These are phyloP conservation scores for Pyrrhoderma noxium DNA, from an alignment of 1,284 basidiomycete species.

Conservation along the genomic window DNA sequence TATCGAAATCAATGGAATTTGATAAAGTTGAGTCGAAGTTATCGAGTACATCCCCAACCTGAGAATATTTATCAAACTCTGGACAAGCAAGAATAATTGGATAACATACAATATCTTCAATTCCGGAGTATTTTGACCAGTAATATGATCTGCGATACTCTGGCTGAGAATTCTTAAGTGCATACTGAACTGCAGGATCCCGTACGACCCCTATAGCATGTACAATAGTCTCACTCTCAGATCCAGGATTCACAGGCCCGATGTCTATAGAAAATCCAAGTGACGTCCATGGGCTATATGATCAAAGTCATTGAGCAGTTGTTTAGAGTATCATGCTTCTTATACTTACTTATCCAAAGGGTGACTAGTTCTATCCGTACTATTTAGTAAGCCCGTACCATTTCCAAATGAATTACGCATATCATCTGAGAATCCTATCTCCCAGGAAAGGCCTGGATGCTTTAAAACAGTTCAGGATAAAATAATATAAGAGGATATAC, in stretches of 20 bases:
- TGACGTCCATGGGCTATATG: slow-evolving; percentile 21
- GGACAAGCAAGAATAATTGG: background rate
- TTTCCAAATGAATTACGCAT: slow-evolving; percentile 27
- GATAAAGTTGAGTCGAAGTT: slow-evolving; percentile 30
- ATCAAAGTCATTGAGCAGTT: slow-evolving; percentile 1
- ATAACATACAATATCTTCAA: slow-evolving; percentile 22
- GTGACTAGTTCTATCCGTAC: slow-evolving; percentile 21
- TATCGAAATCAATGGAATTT: slow-evolving; percentile 31
- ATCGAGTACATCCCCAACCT: slow-evolving; percentile 34
- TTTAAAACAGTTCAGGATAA: no score
- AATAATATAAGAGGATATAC: background rate
- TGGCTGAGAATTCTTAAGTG: slow-evolving; percentile 19
- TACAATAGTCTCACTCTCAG: slow-evolving; percentile 25
- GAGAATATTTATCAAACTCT: background rate
- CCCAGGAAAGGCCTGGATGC: slow-evolving; percentile 23
- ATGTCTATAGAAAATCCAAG: slow-evolving; percentile 29
- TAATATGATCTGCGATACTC: slow-evolving; percentile 29
- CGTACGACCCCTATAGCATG: slow-evolving; percentile 36
- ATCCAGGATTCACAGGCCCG: slow-evolving; percentile 22
- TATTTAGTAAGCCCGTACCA: slow-evolving; percentile 28
- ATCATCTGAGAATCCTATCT: slow-evolving; percentile 28
- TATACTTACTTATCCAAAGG: slow-evolving; percentile 24
- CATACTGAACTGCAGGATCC: slow-evolving; percentile 32
- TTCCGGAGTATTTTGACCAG: slow-evolving; percentile 20
- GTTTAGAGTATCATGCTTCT: no score